Base-by-base conservation (phyloP, 2,329 filamentous ascomycete genomes). In the Stagonosporopsis vannaccii region DNA sequence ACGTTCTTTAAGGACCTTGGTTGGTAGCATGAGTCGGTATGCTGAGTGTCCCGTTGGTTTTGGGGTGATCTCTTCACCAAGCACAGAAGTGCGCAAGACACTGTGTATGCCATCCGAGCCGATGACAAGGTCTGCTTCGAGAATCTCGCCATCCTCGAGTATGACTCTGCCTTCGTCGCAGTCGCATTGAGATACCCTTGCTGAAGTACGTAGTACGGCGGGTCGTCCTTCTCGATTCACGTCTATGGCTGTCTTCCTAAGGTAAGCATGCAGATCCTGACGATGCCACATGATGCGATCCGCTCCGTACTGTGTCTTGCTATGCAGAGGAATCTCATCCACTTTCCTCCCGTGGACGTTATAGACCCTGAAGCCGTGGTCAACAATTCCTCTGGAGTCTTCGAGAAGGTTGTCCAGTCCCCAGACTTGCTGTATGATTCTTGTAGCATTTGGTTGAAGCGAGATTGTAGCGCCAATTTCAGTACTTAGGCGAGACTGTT, bases 31-130 rank as follows among this genome's bases (percentile, higher is more conserved):
- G 8, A 80, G 61, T 3, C 78, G 73, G 51, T 78, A 80, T 3
- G 75, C 75, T 6, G 75, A 77, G 4, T 75, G 62, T 0, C 77
- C 78, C 0, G 75, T 79, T 0, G 73, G 73, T 7, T 68, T 62
- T 7, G 72, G 60, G 7, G 48, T 55, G 6, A 66, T 55, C 6
- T 61, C 54, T 22, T 61, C 50, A 8, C 60, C 62, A 2, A 72
- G 44, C 2, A 74, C 61, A 13, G 47, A 45, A 25, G 62, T 47
- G 33, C 73, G 69, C 55, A 70, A 25, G 9, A 32, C 40, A 35
- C 66, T 70, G 56, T 78, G 74, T 11, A 84, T 81, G 0, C 84
- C 84, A 54, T 85, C 83, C 0, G 83, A 82, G 9, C 81, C 83
- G 5, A 85, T 56, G 1, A 85, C 60, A 0, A 85, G 55, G 57